Base-by-base conservation (phyloP, 2,329 filamentous ascomycete genomes). In the Elsinoe perseae region DNA sequence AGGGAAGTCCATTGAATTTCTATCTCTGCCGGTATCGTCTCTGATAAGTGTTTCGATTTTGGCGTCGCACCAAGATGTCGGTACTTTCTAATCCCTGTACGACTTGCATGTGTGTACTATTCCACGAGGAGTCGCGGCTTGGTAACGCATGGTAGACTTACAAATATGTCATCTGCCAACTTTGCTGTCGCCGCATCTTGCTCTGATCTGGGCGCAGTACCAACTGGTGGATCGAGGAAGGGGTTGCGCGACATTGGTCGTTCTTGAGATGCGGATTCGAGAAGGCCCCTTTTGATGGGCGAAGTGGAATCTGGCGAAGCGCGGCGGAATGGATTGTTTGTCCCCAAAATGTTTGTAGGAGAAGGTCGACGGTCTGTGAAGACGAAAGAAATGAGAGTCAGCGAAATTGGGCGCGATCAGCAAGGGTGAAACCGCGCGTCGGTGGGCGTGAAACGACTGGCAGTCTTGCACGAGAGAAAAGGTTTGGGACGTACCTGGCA, bases 241-340 rank as follows among this genome's bases (percentile, higher is more conserved):
- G 87, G 87, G 64, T 91, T 91, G 69, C 82, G 81, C 64, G 86
- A 89, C 84, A 79, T 64, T 75, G 72, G 63, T 75, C 73, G 61
- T 57, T 74, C 76, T 70, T 83, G 80, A 71, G 82, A 80, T 79
- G 83, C 61, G 80, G 84, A 30, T 6, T 38, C 40, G n/a, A 44
- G 20, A 60, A 71, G 71, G 44, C 59, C 42, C 54, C 38, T 34
- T 57, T 66, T 67, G 32, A 66, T 67, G 57, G 66, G 66, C 32
- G 61, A 71, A 63, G 57, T 67, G 58, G 44, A 61, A 65, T 58
- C 74, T 84, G 61, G 85, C 87, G 34, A 77, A 75, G 61, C 82
- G 66, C 85, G 82, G 71, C 86, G 84, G 68, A 81, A 91, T 60
- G 87, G 87, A 69, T 91, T 91, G 78, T 90, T 90, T 70, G 84